Evolutionary conservation across 2,329 filamentous ascomycete species (phyloP), one percentile per base, ranked within the genome.

Genomic region (Cladophialophora psammophila): DNA sequence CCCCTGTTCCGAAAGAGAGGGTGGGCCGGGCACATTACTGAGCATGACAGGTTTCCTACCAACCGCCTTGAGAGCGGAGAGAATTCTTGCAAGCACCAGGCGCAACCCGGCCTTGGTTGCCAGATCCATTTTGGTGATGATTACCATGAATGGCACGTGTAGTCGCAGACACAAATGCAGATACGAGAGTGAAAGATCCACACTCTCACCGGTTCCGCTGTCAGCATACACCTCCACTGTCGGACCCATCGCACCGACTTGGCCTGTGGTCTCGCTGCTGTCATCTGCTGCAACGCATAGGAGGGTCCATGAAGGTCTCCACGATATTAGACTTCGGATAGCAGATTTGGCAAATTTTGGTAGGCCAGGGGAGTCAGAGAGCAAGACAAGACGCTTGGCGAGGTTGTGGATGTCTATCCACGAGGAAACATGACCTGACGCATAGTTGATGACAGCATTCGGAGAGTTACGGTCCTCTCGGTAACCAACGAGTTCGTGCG

Each of bases 351-450:
- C 87, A 78, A 95, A 99, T 53, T 93, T 88, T 42, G 94, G 90
- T 71, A 96, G 92, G 0, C 95, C 95, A 15, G 94, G 94, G 54
- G 94, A 96, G 78, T 99, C 95, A 0, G 93, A 92, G 6, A 98
- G 83, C 72, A 97, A 94, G 5, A 95, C 92, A 3, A 99, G 80
- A 20, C 94, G 89, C 67, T 90, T 87, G 0, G 92, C 88, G 57
- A 89, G 87, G 42, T 91, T 90, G 77, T 99, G 95, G 60, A 98
- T 95, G 76, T 97, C 94, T 61, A 92, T 89, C 95, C 95, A 99
- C 0, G 93, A 94, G 66, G 93, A 91, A 55, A 97, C 90, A 75
- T 97, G 93, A 13, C 89, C 90, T 67, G 91, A 90, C 2, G 91
- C 90, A 76, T 96, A 98, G 76, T 97, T 98, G 59, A 83, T 77